Evolutionary conservation across 768 basidiomycete genomes (phyloP).

Genomic region (Lactifluus piperatus): DNA sequence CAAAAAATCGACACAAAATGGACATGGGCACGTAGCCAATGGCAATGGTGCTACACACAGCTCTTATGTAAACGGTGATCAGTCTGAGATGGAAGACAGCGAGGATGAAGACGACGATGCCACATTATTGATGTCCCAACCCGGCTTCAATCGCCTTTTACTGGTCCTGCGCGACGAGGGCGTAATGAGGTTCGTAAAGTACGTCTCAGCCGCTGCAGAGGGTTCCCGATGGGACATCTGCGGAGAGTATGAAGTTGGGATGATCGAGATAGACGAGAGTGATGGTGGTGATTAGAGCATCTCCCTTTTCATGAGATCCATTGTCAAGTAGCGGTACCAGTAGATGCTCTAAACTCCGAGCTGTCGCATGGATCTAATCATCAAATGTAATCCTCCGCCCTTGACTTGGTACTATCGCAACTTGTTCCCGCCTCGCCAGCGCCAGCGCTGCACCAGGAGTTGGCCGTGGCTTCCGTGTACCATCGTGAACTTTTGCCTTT

Average conservation of each 20-base stretch:
- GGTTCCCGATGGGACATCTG: slow-evolving; percentile 93
- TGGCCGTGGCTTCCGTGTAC: slow-evolving; percentile 31
- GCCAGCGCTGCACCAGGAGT: slow-evolving; percentile 79
- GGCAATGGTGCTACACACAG: slow-evolving; percentile 19
- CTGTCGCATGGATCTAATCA: slow-evolving; percentile 14
- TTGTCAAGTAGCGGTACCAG: slow-evolving; percentile 2
- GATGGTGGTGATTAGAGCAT: slow-evolving; percentile 1
- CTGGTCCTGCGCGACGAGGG: slow-evolving; percentile 88
- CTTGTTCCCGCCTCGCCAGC: slow-evolving; percentile 64
- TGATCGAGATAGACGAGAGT: slow-evolving; percentile 39
- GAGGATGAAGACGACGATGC: slow-evolving; percentile 47
- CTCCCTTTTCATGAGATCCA: background rate
- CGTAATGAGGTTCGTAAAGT: slow-evolving; percentile 94
- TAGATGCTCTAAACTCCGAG: background rate
- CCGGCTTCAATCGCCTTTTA: slow-evolving; percentile 82
- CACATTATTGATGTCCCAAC: slow-evolving; percentile 79
- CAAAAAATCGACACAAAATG: slow-evolving; percentile 21
- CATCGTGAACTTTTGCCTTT: background rate
- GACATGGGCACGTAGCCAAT: slow-evolving; percentile 15
- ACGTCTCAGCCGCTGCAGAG: slow-evolving; percentile 80
- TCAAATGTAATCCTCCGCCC: slow-evolving; percentile 71
- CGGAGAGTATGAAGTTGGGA: slow-evolving; percentile 86
- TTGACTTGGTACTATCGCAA: slow-evolving; percentile 60
- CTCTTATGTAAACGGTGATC: slow-evolving; percentile 10
- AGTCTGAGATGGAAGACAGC: background rate